Conservation (phyloP, 495 filamentous ascomycete species). For the Usnea hakonensis region DNA sequence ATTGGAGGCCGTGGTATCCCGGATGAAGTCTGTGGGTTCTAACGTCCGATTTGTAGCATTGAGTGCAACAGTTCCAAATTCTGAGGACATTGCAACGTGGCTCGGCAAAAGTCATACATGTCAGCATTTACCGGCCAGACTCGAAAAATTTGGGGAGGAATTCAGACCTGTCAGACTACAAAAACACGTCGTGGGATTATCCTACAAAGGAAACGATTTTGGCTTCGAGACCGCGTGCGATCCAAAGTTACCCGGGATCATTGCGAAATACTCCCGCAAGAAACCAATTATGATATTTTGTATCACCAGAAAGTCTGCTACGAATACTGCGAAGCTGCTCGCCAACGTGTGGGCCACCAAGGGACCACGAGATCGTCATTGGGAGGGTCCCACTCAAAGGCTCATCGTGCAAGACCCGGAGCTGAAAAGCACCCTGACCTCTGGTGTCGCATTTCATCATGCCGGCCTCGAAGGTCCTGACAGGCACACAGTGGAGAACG, state of each 20-base stretch:
- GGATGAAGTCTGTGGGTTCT: conserved; percentile 87
- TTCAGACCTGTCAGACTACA: conserved; percentile 83
- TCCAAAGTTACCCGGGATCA: conserved; percentile 68
- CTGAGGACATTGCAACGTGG: conserved; percentile 83
- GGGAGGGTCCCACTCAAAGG: conserved; percentile 54
- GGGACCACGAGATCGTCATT: conserved; percentile 49
- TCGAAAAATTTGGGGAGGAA: conserved; percentile 83
- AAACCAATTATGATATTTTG: conserved; percentile 96
- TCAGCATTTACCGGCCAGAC: conserved; percentile 58
- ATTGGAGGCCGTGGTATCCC: conserved; percentile 89
- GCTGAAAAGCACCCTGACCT: conserved; percentile 50
- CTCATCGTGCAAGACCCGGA: conserved; percentile 56
- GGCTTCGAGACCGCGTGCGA: conserved; percentile 75
- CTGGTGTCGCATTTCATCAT: conserved; percentile 90
- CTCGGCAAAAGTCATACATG: conserved; percentile 68
- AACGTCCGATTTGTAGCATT: conserved; percentile 86
- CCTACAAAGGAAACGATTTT: conserved; percentile 66
- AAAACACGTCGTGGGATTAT: conserved; percentile 77
- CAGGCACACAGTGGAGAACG: conserved; percentile 60
- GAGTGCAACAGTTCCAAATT: conserved; percentile 92
- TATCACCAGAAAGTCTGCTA: conserved; percentile 71
- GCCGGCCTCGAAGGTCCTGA: conserved; percentile 72
- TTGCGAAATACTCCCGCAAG: conserved; percentile 62
- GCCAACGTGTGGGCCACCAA: conserved; percentile 57
- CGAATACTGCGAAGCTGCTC: conserved; percentile 66